Base-by-base conservation (phyloP, 1,139 yeast genomes). In the Yamadazyma oceani region DNA sequence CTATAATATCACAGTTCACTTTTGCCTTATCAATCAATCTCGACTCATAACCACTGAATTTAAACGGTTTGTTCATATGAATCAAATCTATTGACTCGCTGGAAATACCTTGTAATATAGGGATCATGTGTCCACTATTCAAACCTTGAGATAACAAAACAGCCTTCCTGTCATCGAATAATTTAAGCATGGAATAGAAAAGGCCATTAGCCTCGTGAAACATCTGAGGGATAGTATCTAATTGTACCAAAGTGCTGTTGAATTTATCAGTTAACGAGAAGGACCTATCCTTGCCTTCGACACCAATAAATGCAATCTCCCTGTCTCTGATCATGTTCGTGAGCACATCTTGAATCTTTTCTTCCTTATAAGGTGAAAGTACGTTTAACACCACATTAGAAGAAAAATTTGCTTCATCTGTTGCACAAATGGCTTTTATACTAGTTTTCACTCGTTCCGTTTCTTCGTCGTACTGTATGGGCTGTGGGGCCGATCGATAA, bases 1-100 rank as follows among this genome's bases (percentile, higher is more conserved):
- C 61, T n/a, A 78, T 62, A 17, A 84, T 73, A 48, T 84, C 90
- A 53, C 85, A 78, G 33, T 82, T 82, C 5, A 82, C 64, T 43
- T 73, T 75, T 15, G 78, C 76, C 45, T 78, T 75, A 44, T 82
- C 87, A 23, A 81, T 66, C 10, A 74, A 61, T 45, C 89, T 66
- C 0, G 89, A 80, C 40, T 77, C 81, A 51, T 83, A 82, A 0
- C 84, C 81, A 12, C 66, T 61, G 37, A 74, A 65, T 8, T 65
- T 69, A 33, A 75, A 67, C 8, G 69, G 57, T 40, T 71, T 73
- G 46, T 82, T 86, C 15, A 82, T 65, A 37, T 85, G 73, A 1
- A 73, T 65, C 13, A 82, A 44, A 4, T 62, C 62, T 3, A 76
- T 49, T 12, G 57, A 49, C 1, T 59, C 52, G 11, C 58, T 51